A percentile compares a stretch with the other conserved stretches of the same genome.
Evolutionary conservation across 192 early-diverging fungal species (phyloP).

Genomic region (Nowakowskiella sp.): DNA sequence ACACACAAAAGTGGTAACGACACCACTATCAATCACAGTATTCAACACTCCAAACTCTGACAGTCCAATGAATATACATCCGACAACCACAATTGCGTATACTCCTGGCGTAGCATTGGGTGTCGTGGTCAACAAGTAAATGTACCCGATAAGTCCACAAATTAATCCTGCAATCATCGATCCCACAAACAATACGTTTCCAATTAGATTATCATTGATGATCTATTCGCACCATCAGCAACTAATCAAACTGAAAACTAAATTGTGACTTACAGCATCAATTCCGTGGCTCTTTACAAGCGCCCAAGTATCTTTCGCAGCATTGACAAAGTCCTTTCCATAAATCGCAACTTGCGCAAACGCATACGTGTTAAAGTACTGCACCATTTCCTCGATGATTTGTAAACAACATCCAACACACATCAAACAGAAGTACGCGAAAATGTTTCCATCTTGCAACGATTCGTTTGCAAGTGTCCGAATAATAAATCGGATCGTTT

Average conservation of each 20-base stretch:
- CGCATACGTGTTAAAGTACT: slow-evolving; percentile 71
- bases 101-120: neutral
- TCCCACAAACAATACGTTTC: slow-evolving; percentile 80
- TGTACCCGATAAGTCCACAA: slow-evolving; percentile 46
- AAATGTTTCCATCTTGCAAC: slow-evolving; percentile 40
- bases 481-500: slow-evolving; percentile 65
- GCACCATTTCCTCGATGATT: slow-evolving; percentile 68
- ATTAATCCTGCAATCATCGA: slow-evolving; percentile 49
- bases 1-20: too few species aligned
- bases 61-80: too few species aligned
- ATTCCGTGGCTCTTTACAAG: slow-evolving; percentile 60
- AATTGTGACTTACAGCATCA: slow-evolving; percentile 31
- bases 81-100: slow-evolving; percentile 23
- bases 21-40: too few species aligned
- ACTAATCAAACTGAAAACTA: neutral
- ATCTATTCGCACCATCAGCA: slow-evolving; percentile 62
- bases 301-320: slow-evolving; percentile 71
- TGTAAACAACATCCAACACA: slow-evolving; percentile 71
- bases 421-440: slow-evolving; percentile 48
- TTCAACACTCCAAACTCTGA: too few species aligned
- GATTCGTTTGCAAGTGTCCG: slow-evolving; percentile 27
- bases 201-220: slow-evolving; percentile 87
- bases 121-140: slow-evolving; percentile 32
- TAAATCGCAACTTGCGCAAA: slow-evolving; percentile 90
- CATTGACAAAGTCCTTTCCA: slow-evolving; percentile 44